phyloP scores from a whole-genome alignment of 768 basidiomycete species.

The Daedaleopsis nitida region DNA sequence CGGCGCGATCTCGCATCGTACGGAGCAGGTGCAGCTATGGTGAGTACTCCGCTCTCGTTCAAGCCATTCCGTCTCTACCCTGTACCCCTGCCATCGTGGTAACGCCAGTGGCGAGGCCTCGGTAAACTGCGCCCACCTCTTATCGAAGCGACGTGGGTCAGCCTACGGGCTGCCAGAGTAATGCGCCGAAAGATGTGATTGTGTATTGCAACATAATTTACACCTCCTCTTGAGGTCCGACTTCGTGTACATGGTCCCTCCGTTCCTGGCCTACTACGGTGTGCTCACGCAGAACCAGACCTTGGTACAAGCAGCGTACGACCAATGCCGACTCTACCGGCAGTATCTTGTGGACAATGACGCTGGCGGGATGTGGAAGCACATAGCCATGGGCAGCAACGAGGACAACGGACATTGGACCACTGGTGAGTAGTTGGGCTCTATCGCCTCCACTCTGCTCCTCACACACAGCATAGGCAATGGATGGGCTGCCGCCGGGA shows the following conservation, averaged over 20 bases:
- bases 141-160: neutral
- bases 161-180: too few species aligned
- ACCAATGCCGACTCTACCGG: conserved; percentile 64
- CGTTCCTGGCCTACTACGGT: conserved; percentile 87
- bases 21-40: conserved; percentile 73
- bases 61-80: too few species aligned
- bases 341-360: conserved; percentile 55
- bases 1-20: conserved; percentile 83
- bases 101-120: too few species aligned
- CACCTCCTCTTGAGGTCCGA: conserved; percentile 56
- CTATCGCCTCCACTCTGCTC: neutral
- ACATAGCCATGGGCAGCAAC: conserved; percentile 62
- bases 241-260: conserved; percentile 84
- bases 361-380: conserved; percentile 69
- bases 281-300: conserved; percentile 56
- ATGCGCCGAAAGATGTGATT: neutral
- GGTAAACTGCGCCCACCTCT: neutral
- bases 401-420: conserved; percentile 76
- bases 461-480: conserved; percentile 53
- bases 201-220: too few species aligned
- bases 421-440: conserved; percentile 50
- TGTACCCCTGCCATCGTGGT: too few species aligned
- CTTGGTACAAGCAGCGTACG: conserved; percentile 62
- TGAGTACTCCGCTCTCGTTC: conserved; percentile 31
- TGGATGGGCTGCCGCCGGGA: conserved; percentile 88